Evolutionary conservation across 345 rosid genomes (phyloP).

Genomic region (Syzygium grande): DNA sequence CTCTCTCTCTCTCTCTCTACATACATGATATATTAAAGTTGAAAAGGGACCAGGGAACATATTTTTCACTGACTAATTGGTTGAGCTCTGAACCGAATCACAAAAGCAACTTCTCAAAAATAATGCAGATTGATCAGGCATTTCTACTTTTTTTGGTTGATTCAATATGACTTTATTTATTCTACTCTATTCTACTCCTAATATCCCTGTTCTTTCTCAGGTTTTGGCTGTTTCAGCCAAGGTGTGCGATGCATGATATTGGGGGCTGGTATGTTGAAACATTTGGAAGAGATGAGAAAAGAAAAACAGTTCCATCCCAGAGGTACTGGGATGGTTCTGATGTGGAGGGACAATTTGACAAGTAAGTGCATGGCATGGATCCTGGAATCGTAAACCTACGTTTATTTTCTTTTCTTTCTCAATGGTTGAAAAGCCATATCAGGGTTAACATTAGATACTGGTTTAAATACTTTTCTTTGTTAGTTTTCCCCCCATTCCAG

Average conservation of each 20-base stretch:
- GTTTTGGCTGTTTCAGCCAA: constrained; percentile 97
- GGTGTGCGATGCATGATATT: constrained; percentile 76
- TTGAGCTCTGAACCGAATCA: neutral
- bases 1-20: neutral
- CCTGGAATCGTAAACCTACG: neutral
- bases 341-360: constrained; percentile 38
- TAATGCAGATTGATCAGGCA: neutral
- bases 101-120: neutral
- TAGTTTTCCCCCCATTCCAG: neutral
- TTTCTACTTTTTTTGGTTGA: neutral
- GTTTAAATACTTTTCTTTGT: neutral
- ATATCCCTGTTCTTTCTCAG: constrained; percentile 27
- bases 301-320: constrained; percentile 49
- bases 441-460: neutral
- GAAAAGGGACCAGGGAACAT: neutral
- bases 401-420: neutral
- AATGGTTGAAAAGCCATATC: neutral
- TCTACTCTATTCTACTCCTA: neutral
- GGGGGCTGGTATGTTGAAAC: constrained; percentile 99
- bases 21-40: neutral
- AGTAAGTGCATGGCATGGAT: constrained; percentile 34
- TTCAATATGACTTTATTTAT: neutral
- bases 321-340: constrained; percentile 79
- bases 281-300: constrained; percentile 72
- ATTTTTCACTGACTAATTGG: neutral